Percentiles rank a stretch among this genome's conserved stretches.
These are phyloP conservation scores for Lentinula novae-zelandiae DNA, from an alignment of 1,284 basidiomycete genomes.

Conservation along the genomic window DNA sequence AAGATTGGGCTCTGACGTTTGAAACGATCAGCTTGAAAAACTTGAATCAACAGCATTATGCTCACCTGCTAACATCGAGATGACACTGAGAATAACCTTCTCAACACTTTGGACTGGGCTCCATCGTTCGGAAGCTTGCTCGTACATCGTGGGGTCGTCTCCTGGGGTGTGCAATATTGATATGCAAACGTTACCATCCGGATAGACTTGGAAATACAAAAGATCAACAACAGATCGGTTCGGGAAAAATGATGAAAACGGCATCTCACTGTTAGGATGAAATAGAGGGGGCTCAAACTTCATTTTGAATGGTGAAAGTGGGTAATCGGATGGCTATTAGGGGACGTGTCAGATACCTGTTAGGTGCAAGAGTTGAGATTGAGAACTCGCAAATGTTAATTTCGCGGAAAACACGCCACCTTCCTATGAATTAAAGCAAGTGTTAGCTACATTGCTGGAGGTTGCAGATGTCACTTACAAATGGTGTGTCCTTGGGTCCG, in stretches of 20 bases:
- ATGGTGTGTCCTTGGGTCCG: slow-evolving; percentile 97
- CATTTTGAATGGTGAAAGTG: slow-evolving; percentile 97
- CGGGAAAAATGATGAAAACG: slow-evolving; percentile 2
- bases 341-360: slow-evolving; percentile 7
- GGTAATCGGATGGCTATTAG: slow-evolving; percentile 85
- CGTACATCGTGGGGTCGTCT: slow-evolving; percentile 89
- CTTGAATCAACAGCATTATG: not conserved
- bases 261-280: slow-evolving; percentile 88
- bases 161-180: slow-evolving; percentile 98
- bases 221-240: not conserved
- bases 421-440: slow-evolving; percentile 52
- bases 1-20: slow-evolving; percentile 84
- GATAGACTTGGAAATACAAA: slow-evolving; percentile 63
- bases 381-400: slow-evolving; percentile 79
- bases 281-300: slow-evolving; percentile 95
- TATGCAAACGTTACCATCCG: slow-evolving; percentile 96
- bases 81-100: slow-evolving; percentile 92
- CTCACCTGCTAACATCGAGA: slow-evolving; percentile 96
- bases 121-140: slow-evolving; percentile 96
- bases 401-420: slow-evolving; percentile 95
- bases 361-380: not conserved
- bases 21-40: too few relatives aligned
- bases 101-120: slow-evolving; percentile 97
- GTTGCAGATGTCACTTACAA: slow-evolving; percentile 48
- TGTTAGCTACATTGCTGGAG: not conserved